Evolutionary conservation across 192 early-diverging fungal genomes (phyloP).

Genomic region (Coemansia sp.): DNA sequence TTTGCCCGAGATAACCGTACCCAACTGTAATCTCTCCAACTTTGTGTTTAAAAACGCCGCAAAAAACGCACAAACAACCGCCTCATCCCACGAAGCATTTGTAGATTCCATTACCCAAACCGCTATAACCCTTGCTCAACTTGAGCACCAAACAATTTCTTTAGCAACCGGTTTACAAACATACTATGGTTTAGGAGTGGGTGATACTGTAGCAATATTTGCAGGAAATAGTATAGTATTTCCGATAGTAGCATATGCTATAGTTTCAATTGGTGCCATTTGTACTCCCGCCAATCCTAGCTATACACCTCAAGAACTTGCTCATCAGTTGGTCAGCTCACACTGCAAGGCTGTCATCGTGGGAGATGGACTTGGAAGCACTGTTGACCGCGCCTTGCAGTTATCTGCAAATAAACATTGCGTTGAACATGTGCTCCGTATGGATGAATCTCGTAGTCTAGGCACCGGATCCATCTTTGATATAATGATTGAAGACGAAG

Average conservation of each 20-base stretch:
- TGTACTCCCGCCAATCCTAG: slow-evolving; percentile 75
- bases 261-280: slow-evolving; percentile 59
- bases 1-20: slow-evolving; percentile 30
- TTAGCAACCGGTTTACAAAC: slow-evolving; percentile 23
- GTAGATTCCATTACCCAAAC: slow-evolving; percentile 25
- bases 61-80: slow-evolving; percentile 9
- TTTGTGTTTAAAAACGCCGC: slow-evolving; percentile 27
- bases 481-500: slow-evolving; percentile 4
- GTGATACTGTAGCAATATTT: slow-evolving; percentile 64
- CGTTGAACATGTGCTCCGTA: slow-evolving; percentile 36
- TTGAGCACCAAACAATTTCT: slow-evolving; percentile 8
- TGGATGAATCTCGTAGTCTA: slow-evolving; percentile 18
- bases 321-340: slow-evolving; percentile 72
- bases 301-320: slow-evolving; percentile 76
- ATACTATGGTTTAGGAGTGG: slow-evolving; percentile 54
- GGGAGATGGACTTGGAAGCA: slow-evolving; percentile 30
- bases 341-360: slow-evolving; percentile 65
- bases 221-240: slow-evolving; percentile 55
- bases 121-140: slow-evolving; percentile 11
- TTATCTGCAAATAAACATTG: slow-evolving; percentile 8
- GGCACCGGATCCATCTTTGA: slow-evolving; percentile 12
- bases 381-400: slow-evolving; percentile 13
- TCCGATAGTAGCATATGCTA: slow-evolving; percentile 62
- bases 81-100: slow-evolving; percentile 21
- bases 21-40: slow-evolving; percentile 17